phyloP scores from a whole-genome alignment of 305 asterid genomes.

The Fraxinus baroniana region DNA sequence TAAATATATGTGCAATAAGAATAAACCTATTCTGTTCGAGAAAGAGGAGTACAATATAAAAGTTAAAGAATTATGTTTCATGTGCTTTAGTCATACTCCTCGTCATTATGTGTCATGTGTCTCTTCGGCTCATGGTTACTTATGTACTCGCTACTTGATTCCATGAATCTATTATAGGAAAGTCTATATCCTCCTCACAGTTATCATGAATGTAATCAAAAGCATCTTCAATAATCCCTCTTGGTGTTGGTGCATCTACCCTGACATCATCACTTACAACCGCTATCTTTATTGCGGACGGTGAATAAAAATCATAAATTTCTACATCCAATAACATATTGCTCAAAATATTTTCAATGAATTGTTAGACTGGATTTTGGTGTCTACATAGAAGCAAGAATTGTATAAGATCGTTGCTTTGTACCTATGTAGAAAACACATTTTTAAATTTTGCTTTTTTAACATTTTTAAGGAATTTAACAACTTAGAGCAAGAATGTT shows the following conservation, averaged over 20 bases:
- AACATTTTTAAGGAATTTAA: not conserved
- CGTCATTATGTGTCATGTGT: not conserved
- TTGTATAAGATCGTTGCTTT: not conserved
- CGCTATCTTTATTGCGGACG: not conserved
- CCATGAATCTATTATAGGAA: not conserved
- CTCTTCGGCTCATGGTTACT: not conserved
- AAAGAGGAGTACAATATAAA: not conserved
- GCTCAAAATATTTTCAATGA: not conserved
- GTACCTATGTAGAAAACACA: not conserved
- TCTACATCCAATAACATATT: not conserved
- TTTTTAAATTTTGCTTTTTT: no score
- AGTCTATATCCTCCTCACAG: not conserved
- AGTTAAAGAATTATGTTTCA: not conserved
- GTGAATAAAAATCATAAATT: not conserved
- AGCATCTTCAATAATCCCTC: not conserved
- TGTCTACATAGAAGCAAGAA: not conserved
- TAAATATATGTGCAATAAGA: not conserved
- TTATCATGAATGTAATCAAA: not conserved
- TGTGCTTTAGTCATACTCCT: not conserved
- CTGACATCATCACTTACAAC: not conserved
- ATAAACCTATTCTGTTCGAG: not conserved
- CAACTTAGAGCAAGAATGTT: not conserved
- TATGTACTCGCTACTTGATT: not conserved
- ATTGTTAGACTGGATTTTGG: not conserved
- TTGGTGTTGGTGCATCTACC: not conserved